Base-by-base conservation (phyloP, 257 asterid species). In the Salvia hispanica region DNA sequence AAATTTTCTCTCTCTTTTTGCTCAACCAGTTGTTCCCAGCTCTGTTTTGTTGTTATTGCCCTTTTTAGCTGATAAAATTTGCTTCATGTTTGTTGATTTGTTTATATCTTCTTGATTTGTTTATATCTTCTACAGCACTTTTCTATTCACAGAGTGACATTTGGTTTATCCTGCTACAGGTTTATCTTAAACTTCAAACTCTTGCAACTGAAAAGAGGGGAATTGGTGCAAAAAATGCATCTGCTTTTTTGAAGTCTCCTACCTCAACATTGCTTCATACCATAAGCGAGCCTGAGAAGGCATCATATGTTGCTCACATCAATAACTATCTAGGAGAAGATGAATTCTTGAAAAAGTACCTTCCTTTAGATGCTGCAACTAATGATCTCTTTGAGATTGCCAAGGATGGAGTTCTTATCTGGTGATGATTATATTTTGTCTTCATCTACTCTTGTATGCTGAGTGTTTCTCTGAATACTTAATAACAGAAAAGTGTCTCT, bases 321-420 rank as follows among this genome's bases (percentile, higher is more conserved):
- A 93, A 90, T 76, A 93, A 89, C 83, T 93, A 93, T 74, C 97
- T 93, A n/a, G 89, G 82, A 2, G 86, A 74, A 64, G 99, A 90
- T 76, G 82, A 78, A 37, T 93, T 90, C 81, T 71, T 93, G 77
- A 84, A 83, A 82, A 87, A 77, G 67, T 79, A 81, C 76, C 88
- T 90, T 51, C 97, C 97, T 4, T 58, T 93, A 54, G 97, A 93
- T 72, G 86, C 95, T 57, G 67, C 83, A 46, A 90, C 95, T 3
- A 86, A 88, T 72, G 95, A 88, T 78, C 95, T 93, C 58, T 93
- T 93, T 46, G 99, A 93, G 85, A 66, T 87, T 66, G 89, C 97
- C 64, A 93, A 93, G 80, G 95, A 93, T 77, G 99, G 96, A 77
- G 96, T 90, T 76, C 97, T 92, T 85, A 88, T 90, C 75, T 90